Evolutionary conservation across 768 basidiomycete genomes (phyloP).

Genomic region (Suillus brevipes): DNA sequence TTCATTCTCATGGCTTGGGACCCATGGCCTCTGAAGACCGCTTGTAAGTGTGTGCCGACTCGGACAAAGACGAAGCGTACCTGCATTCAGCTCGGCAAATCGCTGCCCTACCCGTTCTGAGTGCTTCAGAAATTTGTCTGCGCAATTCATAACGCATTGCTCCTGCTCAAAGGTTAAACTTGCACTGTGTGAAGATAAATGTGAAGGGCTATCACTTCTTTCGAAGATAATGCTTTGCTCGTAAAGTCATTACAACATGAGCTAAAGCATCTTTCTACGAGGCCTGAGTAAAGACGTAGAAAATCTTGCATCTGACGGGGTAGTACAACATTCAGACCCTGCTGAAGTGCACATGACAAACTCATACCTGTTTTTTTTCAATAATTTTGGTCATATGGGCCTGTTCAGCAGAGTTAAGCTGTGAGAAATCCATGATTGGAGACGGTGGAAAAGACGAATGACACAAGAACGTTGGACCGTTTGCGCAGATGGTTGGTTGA

Average conservation of each 20-base stretch:
- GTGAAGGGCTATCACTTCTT: constrained; percentile 63
- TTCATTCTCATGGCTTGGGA: constrained; percentile 28
- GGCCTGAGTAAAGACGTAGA: constrained; percentile 87
- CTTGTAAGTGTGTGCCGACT: neutral
- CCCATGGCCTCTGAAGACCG: constrained; percentile 33
- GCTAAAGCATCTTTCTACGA: constrained; percentile 96
- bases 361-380: constrained; percentile 90
- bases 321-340: constrained; percentile 9
- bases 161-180: constrained; percentile 51
- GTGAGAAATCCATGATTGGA: constrained; percentile 82
- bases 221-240: constrained; percentile 86
- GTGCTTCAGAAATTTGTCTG: constrained; percentile 97
- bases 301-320: constrained; percentile 93
- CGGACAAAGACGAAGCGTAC: constrained; percentile 44
- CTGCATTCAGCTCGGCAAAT: constrained; percentile 90
- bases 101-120: constrained; percentile 90
- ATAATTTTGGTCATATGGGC: constrained; percentile 94
- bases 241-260: constrained; percentile 97
- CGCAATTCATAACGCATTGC: constrained; percentile 88
- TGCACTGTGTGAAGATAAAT: constrained; percentile 5
- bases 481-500: constrained; percentile 10
- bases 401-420: constrained; percentile 87
- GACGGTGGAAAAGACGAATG: constrained; percentile 5
- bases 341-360: neutral
- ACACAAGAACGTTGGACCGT: constrained; percentile 10